Base-by-base conservation (phyloP, 106 monocot genomes). In the Gastrodia elata region DNA sequence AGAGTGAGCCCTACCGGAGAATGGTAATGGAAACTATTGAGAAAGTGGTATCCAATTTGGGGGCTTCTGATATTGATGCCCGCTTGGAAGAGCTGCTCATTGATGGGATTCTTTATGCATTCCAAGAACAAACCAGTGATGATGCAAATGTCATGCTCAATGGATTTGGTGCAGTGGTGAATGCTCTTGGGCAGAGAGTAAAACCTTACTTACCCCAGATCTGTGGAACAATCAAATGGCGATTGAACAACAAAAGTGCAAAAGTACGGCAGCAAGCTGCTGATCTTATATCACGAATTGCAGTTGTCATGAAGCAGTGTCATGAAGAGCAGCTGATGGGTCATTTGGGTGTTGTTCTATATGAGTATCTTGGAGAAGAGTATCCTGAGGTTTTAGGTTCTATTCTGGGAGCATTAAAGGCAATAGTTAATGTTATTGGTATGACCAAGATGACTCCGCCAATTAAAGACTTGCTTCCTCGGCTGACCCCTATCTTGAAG, bases 21-120 rank as follows among this genome's bases (percentile, higher is more conserved):
- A 96, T 96, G 96, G 96, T 96, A 42, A 96, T 96, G 96, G 96
- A 96, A 39, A 96, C 96, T 7, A 92, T 96, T 68, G 96, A 96
- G 76, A 92, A 96, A 77, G 96, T 96, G 56, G 92, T 96, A 59
- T 87, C 96, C 16, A 92, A 92, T 38, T 77, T 96, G 79, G 96
- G 96, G 6, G 87, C 96, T 40, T 96, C 96, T 28, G 96, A 96
- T 82, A 96, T 96, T 77, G 96, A 96, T 81, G 64, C 92, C 37
- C 61, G 92, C 27, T 65, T 92, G 72, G 96, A 96, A 75, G 96
- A 92, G 81, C 84, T 96, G 13, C 87, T 96, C 64, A 96, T 96
- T 75, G 96, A 96, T 78, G 96, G 96, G 8, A 96, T 96, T 67
- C 72, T 96, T 25, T 96, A 96, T 86, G 92, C 96, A 2, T 96